Percentiles rank a stretch among this genome's conserved stretches.
phyloP scores from a whole-genome alignment of 257 asterid species.

The Anisodus tanguticus region DNA sequence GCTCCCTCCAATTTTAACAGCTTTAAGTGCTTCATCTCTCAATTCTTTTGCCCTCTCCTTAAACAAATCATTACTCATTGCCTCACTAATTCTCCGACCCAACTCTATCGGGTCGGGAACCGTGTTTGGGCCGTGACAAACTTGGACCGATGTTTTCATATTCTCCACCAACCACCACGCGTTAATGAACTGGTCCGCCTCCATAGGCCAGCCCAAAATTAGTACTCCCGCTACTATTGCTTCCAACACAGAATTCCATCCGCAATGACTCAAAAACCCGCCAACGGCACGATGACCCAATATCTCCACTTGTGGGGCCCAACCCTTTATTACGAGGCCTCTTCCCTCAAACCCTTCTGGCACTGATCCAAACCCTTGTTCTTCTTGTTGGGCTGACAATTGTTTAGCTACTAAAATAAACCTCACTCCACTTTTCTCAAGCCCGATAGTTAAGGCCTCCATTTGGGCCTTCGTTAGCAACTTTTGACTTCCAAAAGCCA shows the following conservation, averaged over 20 bases:
- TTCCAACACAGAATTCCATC: conserved; percentile 78
- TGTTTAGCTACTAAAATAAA: conserved; percentile 61
- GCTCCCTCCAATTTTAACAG: conserved; percentile 56
- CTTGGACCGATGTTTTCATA: conserved; percentile 44
- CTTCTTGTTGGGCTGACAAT: conserved; percentile 51
- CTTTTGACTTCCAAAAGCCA: conserved; percentile 78
- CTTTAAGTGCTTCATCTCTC: conserved; percentile 50
- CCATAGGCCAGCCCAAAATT: conserved; percentile 90
- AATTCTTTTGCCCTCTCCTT: conserved; percentile 57
- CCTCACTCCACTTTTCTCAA: conserved; percentile 60
- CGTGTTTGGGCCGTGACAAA: conserved; percentile 51
- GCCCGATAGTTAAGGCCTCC: conserved; percentile 66
- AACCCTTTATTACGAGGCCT: conserved; percentile 60
- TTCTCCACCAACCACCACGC: conserved; percentile 59
- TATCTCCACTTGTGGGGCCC: conserved; percentile 77
- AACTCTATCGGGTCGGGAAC: conserved; percentile 62
- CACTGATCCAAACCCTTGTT: conserved; percentile 53
- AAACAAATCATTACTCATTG: conserved; percentile 45
- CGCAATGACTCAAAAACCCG: conserved; percentile 78
- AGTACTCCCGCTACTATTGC: conserved; percentile 60
- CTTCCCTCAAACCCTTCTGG: conserved; percentile 58
- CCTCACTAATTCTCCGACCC: conserved; percentile 48
- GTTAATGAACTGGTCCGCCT: conserved; percentile 74
- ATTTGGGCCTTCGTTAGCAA: conserved; percentile 56
- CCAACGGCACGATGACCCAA: conserved; percentile 63